Base-by-base conservation (phyloP, 257 asterid genomes). In the Fraxinus cuspidata region DNA sequence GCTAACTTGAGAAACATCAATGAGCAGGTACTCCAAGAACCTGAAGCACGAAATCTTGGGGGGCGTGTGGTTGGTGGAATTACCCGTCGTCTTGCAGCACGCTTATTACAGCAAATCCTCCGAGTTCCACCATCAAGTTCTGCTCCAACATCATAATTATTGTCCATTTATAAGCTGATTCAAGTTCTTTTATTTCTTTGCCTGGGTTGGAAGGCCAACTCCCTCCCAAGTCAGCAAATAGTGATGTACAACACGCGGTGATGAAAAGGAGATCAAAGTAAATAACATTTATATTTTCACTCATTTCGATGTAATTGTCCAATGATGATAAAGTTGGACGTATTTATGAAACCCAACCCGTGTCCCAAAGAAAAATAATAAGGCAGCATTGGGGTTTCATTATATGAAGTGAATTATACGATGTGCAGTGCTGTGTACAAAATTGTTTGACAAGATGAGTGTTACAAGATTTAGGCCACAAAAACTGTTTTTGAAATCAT, bases 1-100 rank as follows among this genome's bases (percentile, higher is more conserved):
- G 83, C 83, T 87, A 44, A 87, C 81, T 69, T 13, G 65, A n/a
- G 27, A 74, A 77, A 27, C 49, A 25, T 58, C 2, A 19, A 37
- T 80, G 75, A 77, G 11, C 93, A 95, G 99, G 94, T 95, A 49
- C 93, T 95, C 84, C 97, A 90, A 83, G 94, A 95, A 87, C 98
- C 97, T 3, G 98, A 88, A 83, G 99, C 92, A 65, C 92, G 92
- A 31, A 79, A 73, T 72, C 93, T 93, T 80, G 98, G 99, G 13
- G 96, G 98, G 38, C 97, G 98, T 71, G 96, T 93, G 64, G 91
- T 93, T 82, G 98, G 98, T 79, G 97, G 98, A 84, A 91, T 95
- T 75, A 88, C 93, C 74, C 97, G 91, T 83, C 97, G 99, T 42
- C 88, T 95, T 66, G 99, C 98, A 7, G 99, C 99, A 3, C 99